Conservation (phyloP, 352 stramenopile genomes). For the Phytophthora rubi region DNA sequence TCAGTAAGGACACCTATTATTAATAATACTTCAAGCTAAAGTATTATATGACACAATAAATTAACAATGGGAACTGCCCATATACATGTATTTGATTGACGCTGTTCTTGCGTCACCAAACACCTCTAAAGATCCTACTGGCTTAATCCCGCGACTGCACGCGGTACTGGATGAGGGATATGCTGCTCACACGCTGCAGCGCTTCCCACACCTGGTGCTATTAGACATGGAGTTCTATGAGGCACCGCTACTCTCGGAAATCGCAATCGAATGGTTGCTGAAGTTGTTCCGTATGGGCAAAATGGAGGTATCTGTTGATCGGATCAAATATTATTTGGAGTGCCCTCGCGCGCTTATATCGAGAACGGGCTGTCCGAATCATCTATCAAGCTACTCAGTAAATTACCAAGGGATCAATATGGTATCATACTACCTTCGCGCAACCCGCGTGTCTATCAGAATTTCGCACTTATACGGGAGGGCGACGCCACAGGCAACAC, state of each 20-base stretch:
- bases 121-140: constrained; percentile 13
- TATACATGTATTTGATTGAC: constrained; percentile 90
- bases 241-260: constrained; percentile 90
- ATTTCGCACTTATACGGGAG: too few species aligned
- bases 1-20: too few species aligned
- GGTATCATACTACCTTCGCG: too few species aligned
- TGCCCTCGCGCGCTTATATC: constrained; percentile 70
- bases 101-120: constrained; percentile 81
- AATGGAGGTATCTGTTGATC: constrained; percentile 89
- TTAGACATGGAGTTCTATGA: constrained; percentile 98
- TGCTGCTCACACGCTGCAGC: constrained; percentile 93
- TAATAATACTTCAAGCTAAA: too few species aligned
- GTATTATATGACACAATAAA: too few species aligned
- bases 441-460: too few species aligned
- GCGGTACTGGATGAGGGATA: constrained; percentile 93
- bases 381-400: constrained; percentile 97
- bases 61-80: constrained; percentile 87
- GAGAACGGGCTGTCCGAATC: constrained; percentile 75
- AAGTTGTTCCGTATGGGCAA: constrained; percentile 94
- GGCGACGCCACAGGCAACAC: too few species aligned
- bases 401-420: too few species aligned
- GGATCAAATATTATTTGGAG: constrained; percentile 73
- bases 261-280: constrained; percentile 83
- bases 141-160: constrained; percentile 76
- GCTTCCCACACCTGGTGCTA: constrained; percentile 97